phyloP scores from a whole-genome alignment of 2,329 filamentous ascomycete species.

The Hypoxylon sp. region DNA sequence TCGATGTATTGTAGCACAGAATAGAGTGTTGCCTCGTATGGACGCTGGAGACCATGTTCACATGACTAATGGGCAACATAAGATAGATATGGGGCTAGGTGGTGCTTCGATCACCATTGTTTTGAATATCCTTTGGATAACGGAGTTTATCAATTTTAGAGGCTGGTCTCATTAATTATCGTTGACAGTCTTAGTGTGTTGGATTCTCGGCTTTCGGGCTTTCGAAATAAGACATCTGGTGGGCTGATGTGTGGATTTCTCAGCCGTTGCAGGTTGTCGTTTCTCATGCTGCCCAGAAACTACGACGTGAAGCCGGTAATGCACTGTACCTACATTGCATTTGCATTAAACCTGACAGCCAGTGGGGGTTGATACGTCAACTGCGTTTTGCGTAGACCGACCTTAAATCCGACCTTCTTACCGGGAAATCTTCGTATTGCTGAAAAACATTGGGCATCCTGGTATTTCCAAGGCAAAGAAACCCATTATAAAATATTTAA shows the following conservation, averaged over 20 bases:
- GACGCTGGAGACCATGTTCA: slow-evolving; percentile 28
- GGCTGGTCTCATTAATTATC: slow-evolving; percentile 2
- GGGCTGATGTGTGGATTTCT: slow-evolving; percentile 15
- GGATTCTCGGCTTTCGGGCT: slow-evolving; percentile 31
- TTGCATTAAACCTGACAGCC: slow-evolving; percentile 23
- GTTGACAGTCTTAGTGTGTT: not conserved
- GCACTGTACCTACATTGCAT: slow-evolving; percentile 40
- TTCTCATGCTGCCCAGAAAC: slow-evolving; percentile 24
- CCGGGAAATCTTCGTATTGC: slow-evolving; percentile 38
- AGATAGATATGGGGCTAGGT: slow-evolving; percentile 5
- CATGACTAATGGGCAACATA: slow-evolving; percentile 26
- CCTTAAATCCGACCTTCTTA: slow-evolving; percentile 20
- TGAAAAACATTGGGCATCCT: slow-evolving; percentile 7
- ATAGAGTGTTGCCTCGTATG: slow-evolving; percentile 30
- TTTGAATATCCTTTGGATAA: slow-evolving; percentile 15
- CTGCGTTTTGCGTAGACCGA: slow-evolving; percentile 14
- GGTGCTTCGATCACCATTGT: slow-evolving; percentile 10
- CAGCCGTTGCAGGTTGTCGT: slow-evolving; percentile 19
- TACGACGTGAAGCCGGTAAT: slow-evolving; percentile 21
- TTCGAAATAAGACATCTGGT: slow-evolving; percentile 17
- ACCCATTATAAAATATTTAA: not conserved
- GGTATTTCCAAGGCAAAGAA: slow-evolving; percentile 4
- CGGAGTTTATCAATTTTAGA: not conserved
- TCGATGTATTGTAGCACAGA: slow-evolving; percentile 26
- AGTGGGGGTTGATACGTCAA: slow-evolving; percentile 32